These are phyloP conservation scores for Boletus vermiculosoides DNA, from an alignment of 768 basidiomycete genomes.

Conservation along the genomic window DNA sequence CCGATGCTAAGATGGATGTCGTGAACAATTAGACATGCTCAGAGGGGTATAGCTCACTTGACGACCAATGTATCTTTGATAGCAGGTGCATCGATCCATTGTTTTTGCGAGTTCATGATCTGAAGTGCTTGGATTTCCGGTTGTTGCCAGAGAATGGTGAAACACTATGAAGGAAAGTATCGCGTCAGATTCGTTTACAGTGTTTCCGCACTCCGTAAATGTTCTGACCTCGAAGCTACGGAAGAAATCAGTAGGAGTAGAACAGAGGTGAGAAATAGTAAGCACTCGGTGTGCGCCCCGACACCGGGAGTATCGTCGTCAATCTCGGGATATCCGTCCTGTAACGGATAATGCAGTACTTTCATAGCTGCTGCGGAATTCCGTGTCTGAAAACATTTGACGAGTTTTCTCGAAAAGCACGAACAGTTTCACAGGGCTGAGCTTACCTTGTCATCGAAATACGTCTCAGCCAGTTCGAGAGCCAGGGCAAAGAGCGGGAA, in stretches of 20 bases:
- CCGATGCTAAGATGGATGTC: conserved; percentile 54
- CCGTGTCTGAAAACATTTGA: conserved; percentile 42
- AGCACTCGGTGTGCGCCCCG: conserved; percentile 76
- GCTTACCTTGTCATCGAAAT: conserved; percentile 66
- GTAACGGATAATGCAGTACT: conserved; percentile 74
- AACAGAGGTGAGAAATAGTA: neutral
- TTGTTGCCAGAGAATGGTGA: conserved; percentile 86
- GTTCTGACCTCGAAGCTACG: conserved; percentile 42
- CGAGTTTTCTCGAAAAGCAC: neutral
- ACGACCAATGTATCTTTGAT: conserved; percentile 81
- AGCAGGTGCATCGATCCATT: conserved; percentile 82
- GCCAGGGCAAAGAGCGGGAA: conserved; percentile 74
- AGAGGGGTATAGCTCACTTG: conserved; percentile 51
- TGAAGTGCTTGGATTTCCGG: conserved; percentile 73
- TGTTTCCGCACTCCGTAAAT: neutral
- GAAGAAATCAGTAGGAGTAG: neutral
- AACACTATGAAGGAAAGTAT: conserved; percentile 49
- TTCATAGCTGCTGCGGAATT: conserved; percentile 66
- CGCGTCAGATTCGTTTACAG: neutral
- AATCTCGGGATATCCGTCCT: conserved; percentile 44
- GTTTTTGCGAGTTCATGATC: conserved; percentile 69
- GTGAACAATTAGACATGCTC: conserved; percentile 24
- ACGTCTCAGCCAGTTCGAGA: conserved; percentile 55
- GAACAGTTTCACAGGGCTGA: neutral
- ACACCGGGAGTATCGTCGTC: conserved; percentile 75